Evolutionary conservation across 768 basidiomycete genomes (phyloP).

Genomic region (Rhizopogon vinicolor): DNA sequence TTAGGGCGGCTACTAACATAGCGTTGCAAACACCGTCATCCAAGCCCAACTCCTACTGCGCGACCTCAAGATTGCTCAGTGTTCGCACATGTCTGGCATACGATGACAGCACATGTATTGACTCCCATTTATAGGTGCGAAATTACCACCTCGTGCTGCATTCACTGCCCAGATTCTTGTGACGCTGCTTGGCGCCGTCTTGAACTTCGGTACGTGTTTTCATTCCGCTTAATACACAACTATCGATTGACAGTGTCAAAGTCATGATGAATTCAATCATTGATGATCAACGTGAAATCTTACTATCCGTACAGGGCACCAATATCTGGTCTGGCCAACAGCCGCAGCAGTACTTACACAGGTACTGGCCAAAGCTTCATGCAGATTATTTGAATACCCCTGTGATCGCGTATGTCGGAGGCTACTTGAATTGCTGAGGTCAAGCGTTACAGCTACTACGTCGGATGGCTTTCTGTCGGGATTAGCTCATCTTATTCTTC

Average conservation of each 20-base stretch:
- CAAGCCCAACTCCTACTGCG: constrained; percentile 51
- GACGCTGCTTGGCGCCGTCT: constrained; percentile 46
- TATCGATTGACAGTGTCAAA: constrained; percentile 11
- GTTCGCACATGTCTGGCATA: background rate
- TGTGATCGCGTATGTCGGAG: no score
- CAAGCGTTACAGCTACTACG: no score
- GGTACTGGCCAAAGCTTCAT: background rate
- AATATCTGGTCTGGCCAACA: constrained; percentile 29
- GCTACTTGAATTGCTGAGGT: no score
- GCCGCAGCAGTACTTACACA: constrained; percentile 28
- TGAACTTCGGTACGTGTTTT: constrained; percentile 36
- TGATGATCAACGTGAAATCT: constrained; percentile 43
- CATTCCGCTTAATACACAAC: background rate
- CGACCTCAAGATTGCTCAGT: constrained; percentile 46
- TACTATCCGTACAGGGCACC: constrained; percentile 53
- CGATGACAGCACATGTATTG: no score
- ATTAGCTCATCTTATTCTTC: no score
- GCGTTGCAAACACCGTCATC: constrained; percentile 41
- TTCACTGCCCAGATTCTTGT: constrained; percentile 57
- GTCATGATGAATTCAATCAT: constrained; percentile 60
- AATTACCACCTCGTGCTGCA: constrained; percentile 60
- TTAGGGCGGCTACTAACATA: constrained; percentile 1
- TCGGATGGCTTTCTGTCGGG: no score
- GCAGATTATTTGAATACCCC: no score
- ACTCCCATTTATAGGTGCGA: constrained; percentile 25